Conservation (phyloP, 1,284 basidiomycete genomes). For the Malassezia cuniculi region DNA sequence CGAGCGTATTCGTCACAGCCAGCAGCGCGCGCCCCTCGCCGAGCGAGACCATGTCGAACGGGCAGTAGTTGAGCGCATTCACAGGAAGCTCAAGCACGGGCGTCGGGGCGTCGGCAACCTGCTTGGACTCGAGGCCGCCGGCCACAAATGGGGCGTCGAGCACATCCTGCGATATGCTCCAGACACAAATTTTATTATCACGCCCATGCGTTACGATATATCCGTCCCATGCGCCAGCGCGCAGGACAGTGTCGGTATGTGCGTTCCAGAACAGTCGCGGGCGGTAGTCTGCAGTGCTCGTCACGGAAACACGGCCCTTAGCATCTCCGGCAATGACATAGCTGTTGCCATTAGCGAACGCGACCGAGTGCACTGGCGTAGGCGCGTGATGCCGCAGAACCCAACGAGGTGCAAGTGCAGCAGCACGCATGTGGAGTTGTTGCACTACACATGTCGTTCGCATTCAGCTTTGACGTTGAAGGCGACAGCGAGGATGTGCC, state of each 20-base stretch:
- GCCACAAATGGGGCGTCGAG: background rate
- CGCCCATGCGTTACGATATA: slow-evolving; percentile 14
- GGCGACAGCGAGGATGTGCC: slow-evolving; percentile 3
- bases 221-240: slow-evolving; percentile 10
- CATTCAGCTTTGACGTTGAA: slow-evolving; percentile 14
- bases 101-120: slow-evolving; percentile 1
- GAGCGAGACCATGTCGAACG: slow-evolving; percentile 5
- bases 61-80: slow-evolving; percentile 13
- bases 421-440: slow-evolving; percentile 2
- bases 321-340: slow-evolving; percentile 9
- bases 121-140: background rate
- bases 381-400: slow-evolving; percentile 13
- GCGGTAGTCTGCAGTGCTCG: slow-evolving; percentile 6
- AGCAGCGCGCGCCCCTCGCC: background rate
- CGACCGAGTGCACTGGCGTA: slow-evolving; percentile 4
- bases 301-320: slow-evolving; percentile 9
- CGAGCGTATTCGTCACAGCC: slow-evolving; percentile 6
- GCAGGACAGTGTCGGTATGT: slow-evolving; percentile 6
- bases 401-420: slow-evolving; percentile 1
- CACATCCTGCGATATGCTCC: slow-evolving; percentile 3
- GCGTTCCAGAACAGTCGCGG: slow-evolving; percentile 8
- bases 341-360: slow-evolving; percentile 2
- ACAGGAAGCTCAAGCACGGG: slow-evolving; percentile 1
- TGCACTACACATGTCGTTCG: slow-evolving; percentile 14
- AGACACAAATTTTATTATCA: slow-evolving; percentile 4